Evolutionary conservation across 208 protist species (phyloP).

Genomic region (Trichomonas gallinae): DNA sequence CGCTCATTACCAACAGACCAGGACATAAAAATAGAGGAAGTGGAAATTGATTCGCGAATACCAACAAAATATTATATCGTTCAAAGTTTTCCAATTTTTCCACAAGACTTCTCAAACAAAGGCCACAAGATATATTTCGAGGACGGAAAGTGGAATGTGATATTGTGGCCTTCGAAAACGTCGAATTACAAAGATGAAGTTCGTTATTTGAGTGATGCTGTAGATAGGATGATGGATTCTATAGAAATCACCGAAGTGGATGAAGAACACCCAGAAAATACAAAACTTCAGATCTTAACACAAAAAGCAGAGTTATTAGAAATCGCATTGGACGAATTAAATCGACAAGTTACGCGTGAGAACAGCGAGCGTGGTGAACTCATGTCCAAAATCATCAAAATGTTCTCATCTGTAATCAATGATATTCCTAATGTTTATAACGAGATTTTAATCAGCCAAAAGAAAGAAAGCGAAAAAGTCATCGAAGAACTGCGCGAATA

Average conservation of each 20-base stretch:
- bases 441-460: background rate
- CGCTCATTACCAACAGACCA: background rate
- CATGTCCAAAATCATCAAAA: background rate
- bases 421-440: background rate
- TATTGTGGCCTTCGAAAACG: background rate
- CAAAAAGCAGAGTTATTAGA: background rate
- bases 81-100: background rate
- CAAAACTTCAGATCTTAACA: background rate
- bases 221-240: background rate
- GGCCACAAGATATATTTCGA: background rate
- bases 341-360: background rate
- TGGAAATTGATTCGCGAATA: background rate
- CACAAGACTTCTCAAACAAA: background rate
- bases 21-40: background rate
- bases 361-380: background rate
- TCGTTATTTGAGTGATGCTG: background rate
- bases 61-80: background rate
- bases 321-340: background rate
- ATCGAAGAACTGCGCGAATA: background rate
- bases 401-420: background rate
- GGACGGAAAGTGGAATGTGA: background rate
- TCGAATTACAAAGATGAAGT: conserved; percentile 20
- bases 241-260: background rate
- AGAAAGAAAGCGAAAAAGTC: background rate
- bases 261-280: background rate